Evolutionary conservation across 2,329 filamentous ascomycete species (phyloP), one percentile per base, ranked within the genome.

Genomic region (Claviceps humidiphila): DNA sequence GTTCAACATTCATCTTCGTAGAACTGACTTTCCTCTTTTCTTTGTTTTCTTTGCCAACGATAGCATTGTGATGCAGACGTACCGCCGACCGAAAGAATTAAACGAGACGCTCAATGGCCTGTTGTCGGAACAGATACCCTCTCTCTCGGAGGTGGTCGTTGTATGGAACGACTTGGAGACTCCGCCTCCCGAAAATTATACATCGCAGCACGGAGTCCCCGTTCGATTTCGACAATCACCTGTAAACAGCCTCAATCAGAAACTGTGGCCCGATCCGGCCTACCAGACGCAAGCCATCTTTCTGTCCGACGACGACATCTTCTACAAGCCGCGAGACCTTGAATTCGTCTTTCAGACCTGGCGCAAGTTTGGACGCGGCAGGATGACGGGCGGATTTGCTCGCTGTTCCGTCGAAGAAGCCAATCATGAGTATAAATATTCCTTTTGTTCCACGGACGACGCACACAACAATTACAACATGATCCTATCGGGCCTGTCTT

Each of bases 261-360:
- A 69, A 53, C 63, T 70, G 39, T 60, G 61, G 58, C 64, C 67
- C 3, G 66, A 69, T 30, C 63, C 66, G 4, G 57, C 58, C 1
- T 70, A 66, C 56, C 55, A 62, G 46, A 70, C 68, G 17, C 61
- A 70, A 49, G 68, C 68, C 13, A 62, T 71, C n/a, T 64, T 71
- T 22, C 61, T 70, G 9, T 66, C 64, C 17, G 68, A 71, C 43
- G 68, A 70, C 53, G 68, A 71, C 52, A 66, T 70, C 17, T 69
- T 65, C 56, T 70, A 67, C 57, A 58, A 62, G 30, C 68, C 68
- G 20, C 52, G 56, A 3, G 68, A 71, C 46, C 62, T 70, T 16
- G 68, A 70, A 13, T 71, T 68, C n/a, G 66, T 63, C 22, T 71
- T 71, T 51, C 67, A 70, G 49, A 59, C 63, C 14, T 71, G 68